Percentiles rank a stretch among this genome's conserved stretches.
These are phyloP conservation scores for Nemania abortiva DNA, from an alignment of 2,329 filamentous ascomycete species.

Conservation along the genomic window DNA sequence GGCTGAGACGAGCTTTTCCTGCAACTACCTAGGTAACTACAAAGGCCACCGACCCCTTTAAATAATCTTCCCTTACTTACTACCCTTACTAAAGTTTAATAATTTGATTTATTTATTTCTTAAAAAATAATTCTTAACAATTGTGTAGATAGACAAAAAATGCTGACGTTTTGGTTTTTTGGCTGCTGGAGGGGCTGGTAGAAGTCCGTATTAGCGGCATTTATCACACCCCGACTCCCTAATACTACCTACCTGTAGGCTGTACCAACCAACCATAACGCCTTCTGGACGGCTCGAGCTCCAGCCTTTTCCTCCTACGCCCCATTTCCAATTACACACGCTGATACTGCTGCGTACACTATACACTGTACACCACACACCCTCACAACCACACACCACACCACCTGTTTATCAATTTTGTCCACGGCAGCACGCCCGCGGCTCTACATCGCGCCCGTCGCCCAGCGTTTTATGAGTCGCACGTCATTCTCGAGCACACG, in stretches of 20 bases:
- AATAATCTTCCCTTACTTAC: too few relatives aligned
- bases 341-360: slow-evolving; percentile 12
- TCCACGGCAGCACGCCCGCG: slow-evolving; percentile 13
- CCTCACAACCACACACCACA: slow-evolving; percentile 18
- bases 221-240: slow-evolving; percentile 19
- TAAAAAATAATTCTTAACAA: too few relatives aligned
- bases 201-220: slow-evolving; percentile 33
- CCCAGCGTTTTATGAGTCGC: slow-evolving; percentile 11
- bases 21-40: too few relatives aligned
- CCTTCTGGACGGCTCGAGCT: slow-evolving; percentile 12
- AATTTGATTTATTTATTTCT: too few relatives aligned
- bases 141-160: too few relatives aligned
- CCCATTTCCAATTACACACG: slow-evolving; percentile 18
- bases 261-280: slow-evolving; percentile 34
- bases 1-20: too few relatives aligned
- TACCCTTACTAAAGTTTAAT: too few relatives aligned
- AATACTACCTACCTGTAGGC: slow-evolving; percentile 13
- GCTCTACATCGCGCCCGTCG: slow-evolving; percentile 3
- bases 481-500: not conserved
- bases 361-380: slow-evolving; percentile 24
- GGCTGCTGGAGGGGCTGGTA: slow-evolving; percentile 8
- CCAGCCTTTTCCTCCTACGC: slow-evolving; percentile 27
- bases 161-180: not conserved
- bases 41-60: too few relatives aligned
- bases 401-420: slow-evolving; percentile 16